These are phyloP conservation scores for Lathyrus tuberosus DNA, from an alignment of 306 rosid genomes.

Conservation along the genomic window DNA sequence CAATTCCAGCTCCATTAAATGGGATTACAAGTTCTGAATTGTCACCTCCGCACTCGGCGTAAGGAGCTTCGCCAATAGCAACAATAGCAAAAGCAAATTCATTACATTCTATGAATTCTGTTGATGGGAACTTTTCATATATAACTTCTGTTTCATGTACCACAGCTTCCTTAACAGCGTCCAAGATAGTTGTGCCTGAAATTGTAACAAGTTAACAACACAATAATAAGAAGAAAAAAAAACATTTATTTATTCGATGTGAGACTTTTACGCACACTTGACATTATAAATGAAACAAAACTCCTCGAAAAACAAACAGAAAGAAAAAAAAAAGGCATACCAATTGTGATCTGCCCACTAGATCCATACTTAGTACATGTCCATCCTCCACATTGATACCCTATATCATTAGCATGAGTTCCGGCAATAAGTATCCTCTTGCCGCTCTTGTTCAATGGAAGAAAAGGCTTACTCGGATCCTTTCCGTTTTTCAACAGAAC, in stretches of 20 bases:
- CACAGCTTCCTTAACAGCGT: conserved; percentile 67
- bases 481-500: conserved; percentile 85
- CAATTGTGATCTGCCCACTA: conserved; percentile 64
- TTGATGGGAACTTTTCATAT: conserved; percentile 54
- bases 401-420: conserved; percentile 80
- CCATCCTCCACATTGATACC: conserved; percentile 93
- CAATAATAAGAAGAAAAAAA: not conserved
- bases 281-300: not conserved
- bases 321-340: conserved; percentile 35
- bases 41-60: conserved; percentile 75
- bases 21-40: conserved; percentile 59
- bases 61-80: conserved; percentile 75
- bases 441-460: conserved; percentile 60
- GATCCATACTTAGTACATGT: conserved; percentile 57
- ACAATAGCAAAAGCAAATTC: conserved; percentile 70
- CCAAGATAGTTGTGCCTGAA: conserved; percentile 78
- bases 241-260: not conserved
- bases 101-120: conserved; percentile 44
- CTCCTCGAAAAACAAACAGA: not conserved
- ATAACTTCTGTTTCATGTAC: conserved; percentile 61
- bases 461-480: conserved; percentile 57
- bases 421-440: conserved; percentile 76
- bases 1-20: conserved; percentile 54
- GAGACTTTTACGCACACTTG: too few relatives aligned
- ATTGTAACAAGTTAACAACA: not conserved